Evolutionary conservation across 192 early-diverging fungal genomes (phyloP).

Genomic region (Backusella tarrabulga): DNA sequence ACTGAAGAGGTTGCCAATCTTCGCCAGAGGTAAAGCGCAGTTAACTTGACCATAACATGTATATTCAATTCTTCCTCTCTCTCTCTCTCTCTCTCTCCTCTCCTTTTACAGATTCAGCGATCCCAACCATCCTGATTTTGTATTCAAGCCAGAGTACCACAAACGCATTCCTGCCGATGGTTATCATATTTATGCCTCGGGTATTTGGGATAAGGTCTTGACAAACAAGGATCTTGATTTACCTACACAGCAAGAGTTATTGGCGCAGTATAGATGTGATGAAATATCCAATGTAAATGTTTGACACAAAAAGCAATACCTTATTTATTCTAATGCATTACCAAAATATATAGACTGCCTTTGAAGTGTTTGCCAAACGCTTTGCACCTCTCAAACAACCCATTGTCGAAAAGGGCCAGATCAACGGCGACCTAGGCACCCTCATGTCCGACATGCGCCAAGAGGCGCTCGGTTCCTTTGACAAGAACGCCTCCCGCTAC

Average conservation of each 20-base stretch:
- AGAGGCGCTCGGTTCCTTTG: constrained; percentile 70
- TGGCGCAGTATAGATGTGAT: constrained; percentile 98
- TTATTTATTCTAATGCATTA: not conserved
- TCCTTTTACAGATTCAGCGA: constrained; percentile 62
- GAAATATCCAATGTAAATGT: constrained; percentile 74
- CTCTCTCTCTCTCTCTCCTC: too few species aligned
- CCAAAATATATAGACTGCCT: constrained; percentile 43
- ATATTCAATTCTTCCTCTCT: not conserved
- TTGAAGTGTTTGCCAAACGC: constrained; percentile 65
- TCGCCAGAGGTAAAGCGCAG: constrained; percentile 51
- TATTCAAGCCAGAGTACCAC: constrained; percentile 83
- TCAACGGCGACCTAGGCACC: constrained; percentile 74
- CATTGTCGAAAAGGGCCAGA: constrained; percentile 72
- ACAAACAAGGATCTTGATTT: constrained; percentile 96
- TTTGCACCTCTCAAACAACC: constrained; percentile 63
- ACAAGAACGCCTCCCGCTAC: constrained; percentile 89
- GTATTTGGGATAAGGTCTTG: constrained; percentile 96
- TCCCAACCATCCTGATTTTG: constrained; percentile 64
- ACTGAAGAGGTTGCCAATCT: constrained; percentile 65
- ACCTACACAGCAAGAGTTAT: constrained; percentile 95
- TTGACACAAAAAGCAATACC: too few species aligned
- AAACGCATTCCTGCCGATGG: constrained; percentile 96
- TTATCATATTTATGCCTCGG: constrained; percentile 86
- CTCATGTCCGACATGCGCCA: constrained; percentile 56
- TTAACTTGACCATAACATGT: too few species aligned